Evolutionary conservation across 2,329 filamentous ascomycete genomes (phyloP).

Genomic region (Aspergillus quadrilineatus): DNA sequence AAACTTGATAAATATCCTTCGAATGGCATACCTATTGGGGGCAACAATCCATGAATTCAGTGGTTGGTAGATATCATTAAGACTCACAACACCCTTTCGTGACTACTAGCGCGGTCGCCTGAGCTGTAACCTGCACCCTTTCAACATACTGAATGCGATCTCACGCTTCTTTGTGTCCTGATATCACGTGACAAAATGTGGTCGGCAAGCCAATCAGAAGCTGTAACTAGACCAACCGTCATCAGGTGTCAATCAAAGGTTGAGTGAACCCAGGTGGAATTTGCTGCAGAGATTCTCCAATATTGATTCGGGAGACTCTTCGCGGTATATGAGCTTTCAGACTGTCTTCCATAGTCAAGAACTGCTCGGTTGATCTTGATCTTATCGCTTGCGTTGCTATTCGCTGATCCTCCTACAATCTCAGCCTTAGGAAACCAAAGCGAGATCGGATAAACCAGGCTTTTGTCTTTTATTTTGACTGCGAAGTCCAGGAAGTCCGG

Average conservation of each 20-base stretch:
- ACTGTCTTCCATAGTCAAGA: not conserved
- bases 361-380: not conserved
- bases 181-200: too few relatives aligned
- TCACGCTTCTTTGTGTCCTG: too few relatives aligned
- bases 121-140: too few relatives aligned
- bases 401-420: not conserved
- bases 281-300: not conserved
- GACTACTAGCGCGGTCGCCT: too few relatives aligned
- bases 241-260: not conserved
- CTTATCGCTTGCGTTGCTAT: not conserved
- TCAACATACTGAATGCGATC: too few relatives aligned
- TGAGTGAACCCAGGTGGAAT: not conserved
- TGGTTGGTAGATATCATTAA: too few relatives aligned
- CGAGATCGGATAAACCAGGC: not conserved
- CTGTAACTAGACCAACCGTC: not conserved
- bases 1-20: too few relatives aligned
- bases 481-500: not conserved
- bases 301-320: not conserved
- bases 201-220: too few relatives aligned
- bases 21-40: too few relatives aligned
- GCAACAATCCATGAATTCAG: too few relatives aligned
- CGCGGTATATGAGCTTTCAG: not conserved
- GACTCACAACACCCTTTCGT: too few relatives aligned
- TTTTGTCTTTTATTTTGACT: not conserved
- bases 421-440: not conserved